phyloP scores from a whole-genome alignment of 2,329 filamentous ascomycete genomes.

The Nemania sp. region DNA sequence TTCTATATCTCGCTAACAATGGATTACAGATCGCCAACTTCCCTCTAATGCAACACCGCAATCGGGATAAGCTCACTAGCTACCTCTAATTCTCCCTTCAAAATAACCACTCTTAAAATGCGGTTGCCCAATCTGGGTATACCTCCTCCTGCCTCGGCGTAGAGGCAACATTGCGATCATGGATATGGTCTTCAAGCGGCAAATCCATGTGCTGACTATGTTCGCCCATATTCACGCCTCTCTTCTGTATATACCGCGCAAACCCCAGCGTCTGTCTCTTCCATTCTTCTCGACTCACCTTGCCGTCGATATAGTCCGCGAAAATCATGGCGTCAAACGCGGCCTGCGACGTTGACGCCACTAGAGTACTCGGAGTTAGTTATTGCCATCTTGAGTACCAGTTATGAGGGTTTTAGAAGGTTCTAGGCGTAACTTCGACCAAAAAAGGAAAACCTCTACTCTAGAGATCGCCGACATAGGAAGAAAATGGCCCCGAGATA shows the following conservation, averaged over 20 bases:
- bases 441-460: too few relatives aligned
- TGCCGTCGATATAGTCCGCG: slow-evolving; percentile 51
- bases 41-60: too few relatives aligned
- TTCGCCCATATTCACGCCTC: slow-evolving; percentile 53
- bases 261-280: slow-evolving; percentile 53
- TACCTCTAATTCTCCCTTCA: neutral
- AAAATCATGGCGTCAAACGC: slow-evolving; percentile 53
- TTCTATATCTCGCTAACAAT: neutral
- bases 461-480: too few relatives aligned
- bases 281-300: slow-evolving; percentile 51
- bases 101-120: slow-evolving; percentile 35
- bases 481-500: too few relatives aligned
- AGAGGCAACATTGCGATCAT: slow-evolving; percentile 53
- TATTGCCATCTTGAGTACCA: too few relatives aligned
- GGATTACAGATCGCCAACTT: too few relatives aligned
- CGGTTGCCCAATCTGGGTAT: slow-evolving; percentile 52
- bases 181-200: slow-evolving; percentile 50
- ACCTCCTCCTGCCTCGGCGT: slow-evolving; percentile 50
- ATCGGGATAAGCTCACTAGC: too few relatives aligned
- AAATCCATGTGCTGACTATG: slow-evolving; percentile 51
- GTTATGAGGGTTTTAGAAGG: too few relatives aligned
- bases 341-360: slow-evolving; percentile 57
- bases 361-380: too few relatives aligned
- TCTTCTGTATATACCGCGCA: slow-evolving; percentile 51
- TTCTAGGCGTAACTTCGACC: too few relatives aligned